Base-by-base conservation (phyloP, 257 asterid genomes). In the Dorcoceras hygrometricum region DNA sequence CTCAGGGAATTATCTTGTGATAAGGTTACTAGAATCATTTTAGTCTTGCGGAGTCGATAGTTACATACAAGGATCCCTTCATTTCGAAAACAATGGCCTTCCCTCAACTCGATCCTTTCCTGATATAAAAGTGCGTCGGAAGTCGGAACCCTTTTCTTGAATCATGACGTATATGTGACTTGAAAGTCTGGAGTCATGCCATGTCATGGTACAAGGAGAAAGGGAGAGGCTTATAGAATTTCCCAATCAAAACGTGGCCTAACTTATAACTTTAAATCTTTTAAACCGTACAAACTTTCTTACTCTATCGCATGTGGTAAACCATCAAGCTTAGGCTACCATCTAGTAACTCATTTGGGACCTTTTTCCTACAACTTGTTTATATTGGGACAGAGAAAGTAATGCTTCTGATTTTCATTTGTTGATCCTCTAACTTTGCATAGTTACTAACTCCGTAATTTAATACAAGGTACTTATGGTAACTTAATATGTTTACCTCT, bases 401-500 rank as follows among this genome's bases (percentile, higher is more conserved):
- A 78, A 72, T 32, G 64, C 54, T 70, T 71, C 77, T 75, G n/a
- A 34, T 14, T 8, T 1, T 61, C 54, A 23, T 65, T 54, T 32
- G 9, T 26, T 59, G 8, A 20, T 59, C 60, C 29, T 64, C 71
- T 57, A 18, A 56, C 36, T 22, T 7, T 6, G 48, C 61, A 31
- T 50, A 34, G 29, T 27, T 19, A 8, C 6, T 57, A 69, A 19
- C 50, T 26, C 20, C 31, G 3, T 39, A 0, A 14, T 59, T 53
- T 48, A 28, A 57, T 12, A 31, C 57, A 23, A 51, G 12, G 46
- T 18, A 28, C 28, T 34, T 19, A 18, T 48, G 57, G 6, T 50
- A 65, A 64, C 51, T 4, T 4, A 4, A 50, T 9, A 59, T n/a
- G n/a, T 10, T 74, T 83, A 89, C 98, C 87, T 72, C 60, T 23